These are phyloP conservation scores for Aspergillus nanangensis DNA, from an alignment of 495 filamentous ascomycete genomes.

Conservation along the genomic window DNA sequence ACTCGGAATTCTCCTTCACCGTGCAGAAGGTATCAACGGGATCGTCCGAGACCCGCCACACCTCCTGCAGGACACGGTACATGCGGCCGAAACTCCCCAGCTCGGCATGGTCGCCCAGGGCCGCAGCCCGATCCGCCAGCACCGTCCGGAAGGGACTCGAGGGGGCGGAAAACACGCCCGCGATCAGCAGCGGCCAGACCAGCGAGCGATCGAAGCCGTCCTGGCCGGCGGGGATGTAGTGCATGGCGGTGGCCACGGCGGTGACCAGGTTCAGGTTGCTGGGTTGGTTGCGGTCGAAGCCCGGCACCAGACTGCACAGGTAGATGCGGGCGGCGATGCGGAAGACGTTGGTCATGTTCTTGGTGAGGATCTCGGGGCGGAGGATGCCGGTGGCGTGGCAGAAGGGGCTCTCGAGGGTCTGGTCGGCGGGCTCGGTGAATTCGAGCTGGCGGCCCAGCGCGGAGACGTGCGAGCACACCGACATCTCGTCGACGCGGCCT, in stretches of 20 bases:
- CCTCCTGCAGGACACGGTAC: conserved; percentile 69
- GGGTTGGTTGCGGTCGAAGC: conserved; percentile 65
- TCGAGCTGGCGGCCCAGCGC: conserved; percentile 78
- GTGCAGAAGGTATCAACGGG: conserved; percentile 13
- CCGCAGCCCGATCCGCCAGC: conserved; percentile 64
- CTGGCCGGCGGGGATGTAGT: conserved; percentile 74
- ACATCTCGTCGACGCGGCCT: conserved; percentile 70
- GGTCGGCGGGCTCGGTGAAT: conserved; percentile 60
- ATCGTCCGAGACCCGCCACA: conserved; percentile 73
- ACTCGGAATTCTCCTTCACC: conserved; percentile 22
- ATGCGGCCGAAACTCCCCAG: conserved; percentile 87
- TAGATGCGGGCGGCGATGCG: conserved; percentile 91
- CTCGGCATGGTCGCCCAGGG: conserved; percentile 69
- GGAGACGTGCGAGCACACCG: conserved; percentile 79
- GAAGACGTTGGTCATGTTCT: conserved; percentile 86
- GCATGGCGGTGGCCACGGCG: conserved; percentile 64
- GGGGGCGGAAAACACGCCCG: conserved; percentile 67
- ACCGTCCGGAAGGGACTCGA: conserved; percentile 69
- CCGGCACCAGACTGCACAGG: conserved; percentile 88
- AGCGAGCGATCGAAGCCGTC: conserved; percentile 86
- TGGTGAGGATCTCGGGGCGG: conserved; percentile 72
- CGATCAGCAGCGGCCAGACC: conserved; percentile 87
- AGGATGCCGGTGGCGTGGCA: conserved; percentile 63
- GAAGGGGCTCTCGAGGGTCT: conserved; percentile 48
- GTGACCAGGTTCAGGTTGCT: conserved; percentile 70